Evolutionary conservation across 2,329 filamentous ascomycete genomes (phyloP).

Genomic region (Phialocephala sp.): DNA sequence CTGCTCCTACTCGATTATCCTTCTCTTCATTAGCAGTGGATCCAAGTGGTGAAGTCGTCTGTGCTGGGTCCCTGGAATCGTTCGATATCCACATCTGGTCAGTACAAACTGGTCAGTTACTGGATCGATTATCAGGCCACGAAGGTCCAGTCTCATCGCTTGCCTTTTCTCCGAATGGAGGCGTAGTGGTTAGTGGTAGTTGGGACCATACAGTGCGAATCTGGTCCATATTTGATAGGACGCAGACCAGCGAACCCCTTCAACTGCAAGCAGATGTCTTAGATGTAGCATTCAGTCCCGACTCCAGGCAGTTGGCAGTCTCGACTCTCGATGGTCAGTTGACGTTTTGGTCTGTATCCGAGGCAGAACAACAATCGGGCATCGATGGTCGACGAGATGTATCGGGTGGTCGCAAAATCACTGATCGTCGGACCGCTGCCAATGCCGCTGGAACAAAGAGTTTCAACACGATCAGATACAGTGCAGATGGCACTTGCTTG

Average conservation of each 20-base stretch:
- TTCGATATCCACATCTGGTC: slow-evolving; percentile 99
- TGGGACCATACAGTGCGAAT: slow-evolving; percentile 97
- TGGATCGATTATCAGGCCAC: slow-evolving; percentile 89
- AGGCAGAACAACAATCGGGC: slow-evolving; percentile 84
- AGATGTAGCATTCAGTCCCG: slow-evolving; percentile 84
- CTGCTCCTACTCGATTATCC: slow-evolving; percentile 86
- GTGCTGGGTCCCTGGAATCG: slow-evolving; percentile 91
- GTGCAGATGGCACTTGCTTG: slow-evolving; percentile 88
- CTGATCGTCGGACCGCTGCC: slow-evolving; percentile 88
- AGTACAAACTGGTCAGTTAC: slow-evolving; percentile 93
- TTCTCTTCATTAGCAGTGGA: slow-evolving; percentile 97
- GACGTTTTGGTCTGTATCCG: slow-evolving; percentile 91
- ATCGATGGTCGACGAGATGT: slow-evolving; percentile 91
- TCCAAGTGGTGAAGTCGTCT: slow-evolving; percentile 93
- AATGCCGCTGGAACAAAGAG: slow-evolving; percentile 90
- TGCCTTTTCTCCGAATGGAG: slow-evolving; percentile 86
- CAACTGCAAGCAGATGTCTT: slow-evolving; percentile 92
- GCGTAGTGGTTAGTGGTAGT: slow-evolving; percentile 84
- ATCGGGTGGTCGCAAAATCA: slow-evolving; percentile 87
- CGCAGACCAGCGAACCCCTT: slow-evolving; percentile 92
- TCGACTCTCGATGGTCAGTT: slow-evolving; percentile 93
- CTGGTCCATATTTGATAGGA: slow-evolving; percentile 93
- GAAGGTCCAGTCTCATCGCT: slow-evolving; percentile 91
- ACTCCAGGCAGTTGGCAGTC: slow-evolving; percentile 88
- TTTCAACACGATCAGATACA: slow-evolving; percentile 88